Base-by-base conservation (phyloP, 2,329 filamentous ascomycete genomes). In the Talaromyces atroroseus region DNA sequence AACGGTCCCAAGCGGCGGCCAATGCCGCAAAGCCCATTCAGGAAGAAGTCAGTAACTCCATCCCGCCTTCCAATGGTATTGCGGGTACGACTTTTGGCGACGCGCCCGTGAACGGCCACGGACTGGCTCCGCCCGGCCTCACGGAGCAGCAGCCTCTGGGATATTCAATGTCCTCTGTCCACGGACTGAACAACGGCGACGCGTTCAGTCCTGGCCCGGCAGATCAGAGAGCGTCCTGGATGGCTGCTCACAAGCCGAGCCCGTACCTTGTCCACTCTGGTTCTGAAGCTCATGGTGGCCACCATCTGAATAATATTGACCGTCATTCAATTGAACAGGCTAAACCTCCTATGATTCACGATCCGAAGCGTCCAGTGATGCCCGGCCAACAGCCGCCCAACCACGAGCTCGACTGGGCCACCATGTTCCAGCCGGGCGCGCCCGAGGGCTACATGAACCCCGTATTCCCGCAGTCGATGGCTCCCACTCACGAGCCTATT, bases 351-450 rank as follows among this genome's bases (percentile, higher is more conserved):
- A 61, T 70, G 59, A 61, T 68, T 55, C 64, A 67, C 62, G 73
- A 77, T 60, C 68, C 67, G 59, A 76, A 76, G 63, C 71, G 73
- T 55, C 71, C 72, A 16, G 67, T 82, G 68, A 88, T 89, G 84
- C 65, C 82, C 78, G 73, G 71, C 69, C 81, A 82, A 64, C 81
- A 81, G 65, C 81, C 80, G 74, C 75, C 80, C 73, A 80, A 80
- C 72, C 82, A 85, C 57, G 74, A 75, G 53, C 65, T 87, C 77
- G 87, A 90, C 76, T 90, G 87, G 87, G 82, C 86, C 68, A 82
- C 87, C 71, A 88, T 90, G 84, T 89, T 89, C 78, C 86, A 86
- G 77, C 74, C 85, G 77, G 85, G 84, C 81, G 80, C 82, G 76
- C 82, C 86, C 74, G 78, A 84, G 74, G 78, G 80, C 73, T 85